A percentile compares a stretch with the other conserved stretches of the same genome.
These are phyloP conservation scores for Cladobotryum mycophilum DNA, from an alignment of 2,329 filamentous ascomycete species.

Conservation along the genomic window DNA sequence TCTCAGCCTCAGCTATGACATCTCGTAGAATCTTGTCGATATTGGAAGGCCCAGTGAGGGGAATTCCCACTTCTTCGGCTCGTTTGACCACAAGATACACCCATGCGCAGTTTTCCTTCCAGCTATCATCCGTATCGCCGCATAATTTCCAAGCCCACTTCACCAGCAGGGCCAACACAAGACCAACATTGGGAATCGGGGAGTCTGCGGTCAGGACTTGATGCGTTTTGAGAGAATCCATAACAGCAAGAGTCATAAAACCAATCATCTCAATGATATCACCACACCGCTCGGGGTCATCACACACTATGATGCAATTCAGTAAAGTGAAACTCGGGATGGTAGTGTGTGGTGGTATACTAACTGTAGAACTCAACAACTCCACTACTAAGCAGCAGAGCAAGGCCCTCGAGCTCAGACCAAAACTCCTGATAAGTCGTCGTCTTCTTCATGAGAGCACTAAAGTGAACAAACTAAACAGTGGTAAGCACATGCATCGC, in stretches of 20 bases:
- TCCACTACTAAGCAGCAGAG: constrained; percentile 9
- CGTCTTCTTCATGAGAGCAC: constrained; percentile 8
- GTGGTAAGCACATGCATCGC: background rate
- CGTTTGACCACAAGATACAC: background rate
- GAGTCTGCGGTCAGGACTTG: constrained; percentile 13
- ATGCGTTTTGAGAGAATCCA: constrained; percentile 14
- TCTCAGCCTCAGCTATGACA: background rate
- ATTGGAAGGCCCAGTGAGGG: background rate
- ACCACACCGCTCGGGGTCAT: constrained; percentile 5
- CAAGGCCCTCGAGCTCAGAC: constrained; percentile 19
- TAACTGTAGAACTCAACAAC: constrained; percentile 11
- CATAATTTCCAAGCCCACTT: constrained; percentile 7
- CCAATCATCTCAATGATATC: constrained; percentile 13
- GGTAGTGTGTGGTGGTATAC: background rate
- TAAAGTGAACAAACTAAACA: constrained; percentile 29
- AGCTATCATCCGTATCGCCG: background rate
- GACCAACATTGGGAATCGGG: constrained; percentile 14
- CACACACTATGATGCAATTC: background rate
- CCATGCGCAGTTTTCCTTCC: constrained; percentile 5
- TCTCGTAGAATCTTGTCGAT: background rate
- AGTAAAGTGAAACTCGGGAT: background rate
- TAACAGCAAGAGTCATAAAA: constrained; percentile 9
- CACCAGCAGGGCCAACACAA: constrained; percentile 12
- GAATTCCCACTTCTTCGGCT: background rate
- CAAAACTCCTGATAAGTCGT: constrained; percentile 15